These are phyloP conservation scores for Daldinia caldariorum DNA, from an alignment of 495 filamentous ascomycete species.

Conservation along the genomic window DNA sequence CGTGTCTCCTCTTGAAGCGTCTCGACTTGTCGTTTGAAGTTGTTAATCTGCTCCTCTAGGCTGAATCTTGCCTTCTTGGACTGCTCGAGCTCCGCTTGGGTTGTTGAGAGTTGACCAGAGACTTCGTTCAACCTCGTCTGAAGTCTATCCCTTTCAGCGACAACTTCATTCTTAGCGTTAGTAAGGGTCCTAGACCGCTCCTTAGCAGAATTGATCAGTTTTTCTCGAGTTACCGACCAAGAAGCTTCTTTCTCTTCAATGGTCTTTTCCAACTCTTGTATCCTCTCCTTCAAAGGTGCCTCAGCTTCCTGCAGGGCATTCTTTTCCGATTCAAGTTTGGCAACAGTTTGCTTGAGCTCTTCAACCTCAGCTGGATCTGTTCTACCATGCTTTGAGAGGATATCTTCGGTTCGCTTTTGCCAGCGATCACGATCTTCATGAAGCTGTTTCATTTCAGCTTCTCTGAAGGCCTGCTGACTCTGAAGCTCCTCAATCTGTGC, in stretches of 20 bases:
- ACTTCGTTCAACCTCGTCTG: slow-evolving; percentile 48
- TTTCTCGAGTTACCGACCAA: slow-evolving; percentile 55
- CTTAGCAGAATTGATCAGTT: slow-evolving; percentile 61
- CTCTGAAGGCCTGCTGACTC: slow-evolving; percentile 77
- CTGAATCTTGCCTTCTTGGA: slow-evolving; percentile 50
- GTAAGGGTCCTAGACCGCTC: slow-evolving; percentile 54
- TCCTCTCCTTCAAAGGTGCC: slow-evolving; percentile 65
- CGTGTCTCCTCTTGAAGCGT: slow-evolving; percentile 48
- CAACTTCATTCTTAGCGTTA: slow-evolving; percentile 54
- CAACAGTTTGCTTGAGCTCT: slow-evolving; percentile 73
- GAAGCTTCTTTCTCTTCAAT: slow-evolving; percentile 56
- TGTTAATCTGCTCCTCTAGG: slow-evolving; percentile 53
- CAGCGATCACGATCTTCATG: slow-evolving; percentile 89
- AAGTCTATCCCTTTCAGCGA: slow-evolving; percentile 51
- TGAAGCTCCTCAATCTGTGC: slow-evolving; percentile 80
- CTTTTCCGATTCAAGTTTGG: slow-evolving; percentile 73
- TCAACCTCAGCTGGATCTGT: slow-evolving; percentile 93
- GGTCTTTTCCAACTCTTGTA: slow-evolving; percentile 55
- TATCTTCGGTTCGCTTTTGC: slow-evolving; percentile 92
- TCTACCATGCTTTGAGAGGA: slow-evolving; percentile 94
- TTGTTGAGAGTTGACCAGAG: slow-evolving; percentile 47
- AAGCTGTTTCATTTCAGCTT: slow-evolving; percentile 84
- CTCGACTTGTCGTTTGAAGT: slow-evolving; percentile 50
- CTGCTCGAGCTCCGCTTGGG: slow-evolving; percentile 51
- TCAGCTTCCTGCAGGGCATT: slow-evolving; percentile 70